A percentile compares a stretch with the other conserved stretches of the same genome.
phyloP scores from a whole-genome alignment of 768 basidiomycete species.

The Boletus rufocinnamomeus region DNA sequence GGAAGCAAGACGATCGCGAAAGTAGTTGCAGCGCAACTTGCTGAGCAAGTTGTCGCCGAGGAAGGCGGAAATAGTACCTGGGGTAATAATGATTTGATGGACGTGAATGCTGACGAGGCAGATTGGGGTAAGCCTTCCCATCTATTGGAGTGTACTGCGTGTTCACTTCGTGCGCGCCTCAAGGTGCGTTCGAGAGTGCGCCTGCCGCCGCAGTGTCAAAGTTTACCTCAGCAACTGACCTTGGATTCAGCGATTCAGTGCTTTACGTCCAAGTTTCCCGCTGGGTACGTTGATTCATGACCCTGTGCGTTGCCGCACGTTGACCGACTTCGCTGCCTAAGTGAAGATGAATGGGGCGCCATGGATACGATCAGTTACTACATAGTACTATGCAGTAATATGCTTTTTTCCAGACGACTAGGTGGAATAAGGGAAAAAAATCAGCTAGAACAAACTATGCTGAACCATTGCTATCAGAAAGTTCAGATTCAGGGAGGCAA shows the following conservation, averaged over 20 bases:
- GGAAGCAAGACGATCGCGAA: slow-evolving; percentile 47
- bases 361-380: too few relatives aligned
- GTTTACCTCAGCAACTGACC: slow-evolving; percentile 24
- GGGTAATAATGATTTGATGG: slow-evolving; percentile 84
- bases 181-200: slow-evolving; percentile 76
- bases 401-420: too few relatives aligned
- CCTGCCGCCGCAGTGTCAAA: slow-evolving; percentile 34
- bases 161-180: background rate
- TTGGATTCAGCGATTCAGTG: slow-evolving; percentile 33
- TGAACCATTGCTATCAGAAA: too few relatives aligned
- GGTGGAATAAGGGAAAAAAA: too few relatives aligned
- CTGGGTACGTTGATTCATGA: slow-evolving; percentile 10
- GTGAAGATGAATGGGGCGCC: slow-evolving; percentile 25
- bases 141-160: background rate
- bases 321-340: background rate
- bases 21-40: slow-evolving; percentile 53
- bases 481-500: too few relatives aligned
- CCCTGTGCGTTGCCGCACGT: too few relatives aligned
- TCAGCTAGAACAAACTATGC: too few relatives aligned
- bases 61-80: slow-evolving; percentile 53
- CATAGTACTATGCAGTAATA: too few relatives aligned
- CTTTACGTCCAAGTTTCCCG: slow-evolving; percentile 14
- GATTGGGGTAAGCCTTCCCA: slow-evolving; percentile 82
- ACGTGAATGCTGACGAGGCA: slow-evolving; percentile 89
- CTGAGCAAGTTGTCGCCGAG: slow-evolving; percentile 53